Evolutionary conservation across 352 stramenopile genomes (phyloP).

Genomic region (Blastocystis sp.): DNA sequence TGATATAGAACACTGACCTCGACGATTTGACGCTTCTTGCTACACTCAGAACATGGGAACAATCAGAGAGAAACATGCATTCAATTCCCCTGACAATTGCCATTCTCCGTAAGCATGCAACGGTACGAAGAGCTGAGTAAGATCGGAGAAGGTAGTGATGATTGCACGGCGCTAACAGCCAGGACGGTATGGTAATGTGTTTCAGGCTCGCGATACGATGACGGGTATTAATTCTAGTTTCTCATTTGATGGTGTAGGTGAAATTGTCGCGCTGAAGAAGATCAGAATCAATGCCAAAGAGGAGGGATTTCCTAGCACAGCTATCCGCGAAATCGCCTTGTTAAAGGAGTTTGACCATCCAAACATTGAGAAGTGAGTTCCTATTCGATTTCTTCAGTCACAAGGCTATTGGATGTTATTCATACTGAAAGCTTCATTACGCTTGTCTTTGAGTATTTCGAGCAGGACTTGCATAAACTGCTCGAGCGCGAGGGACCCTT

Average conservation of each 20-base stretch:
- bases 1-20: neutral
- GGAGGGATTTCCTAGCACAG: constrained; percentile 94
- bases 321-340: constrained; percentile 96
- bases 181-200: constrained; percentile 91
- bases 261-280: constrained; percentile 99
- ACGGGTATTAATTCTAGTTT: constrained; percentile 72
- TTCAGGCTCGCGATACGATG: constrained; percentile 93
- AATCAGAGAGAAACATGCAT: no score
- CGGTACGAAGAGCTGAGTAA: constrained; percentile 89
- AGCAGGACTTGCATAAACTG: constrained; percentile 99
- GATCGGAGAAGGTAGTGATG: constrained; percentile 78
- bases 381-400: constrained; percentile 74
- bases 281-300: constrained; percentile 96
- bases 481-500: constrained; percentile 85
- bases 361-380: constrained; percentile 90
- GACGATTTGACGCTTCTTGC: no score
- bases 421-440: constrained; percentile 97
- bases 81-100: neutral
- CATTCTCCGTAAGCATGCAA: constrained; percentile 75
- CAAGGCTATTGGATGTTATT: constrained; percentile 95
- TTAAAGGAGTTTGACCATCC: constrained; percentile 92
- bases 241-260: constrained; percentile 76
- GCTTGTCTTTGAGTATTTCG: constrained; percentile 99
- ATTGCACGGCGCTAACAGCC: neutral
- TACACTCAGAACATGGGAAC: no score